Evolutionary conservation across 495 filamentous ascomycete genomes (phyloP).

Genomic region (Neurospora sp.): DNA sequence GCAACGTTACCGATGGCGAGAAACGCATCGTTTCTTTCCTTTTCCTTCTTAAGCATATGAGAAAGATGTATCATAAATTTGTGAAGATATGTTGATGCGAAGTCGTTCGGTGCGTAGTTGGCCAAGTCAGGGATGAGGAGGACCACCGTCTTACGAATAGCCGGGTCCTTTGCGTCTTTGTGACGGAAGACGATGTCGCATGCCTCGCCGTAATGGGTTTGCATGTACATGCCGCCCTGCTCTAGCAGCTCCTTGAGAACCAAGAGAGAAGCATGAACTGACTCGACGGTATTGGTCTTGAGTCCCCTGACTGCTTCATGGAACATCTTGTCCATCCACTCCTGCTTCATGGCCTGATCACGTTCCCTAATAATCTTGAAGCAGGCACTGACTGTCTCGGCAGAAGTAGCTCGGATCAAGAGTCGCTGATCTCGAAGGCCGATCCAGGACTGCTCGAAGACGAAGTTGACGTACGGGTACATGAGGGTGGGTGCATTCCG

Average conservation of each 20-base stretch:
- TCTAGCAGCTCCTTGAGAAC: conserved; percentile 83
- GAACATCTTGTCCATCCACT: conserved; percentile 80
- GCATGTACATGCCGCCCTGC: conserved; percentile 98
- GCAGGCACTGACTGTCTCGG: conserved; percentile 82
- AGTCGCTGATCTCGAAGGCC: conserved; percentile 80
- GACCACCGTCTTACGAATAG: conserved; percentile 81
- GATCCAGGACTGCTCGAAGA: conserved; percentile 93
- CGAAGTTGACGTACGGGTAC: conserved; percentile 79
- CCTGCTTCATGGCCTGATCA: conserved; percentile 72
- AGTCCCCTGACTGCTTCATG: conserved; percentile 73
- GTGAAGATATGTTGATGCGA: conserved; percentile 72
- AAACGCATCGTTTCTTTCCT: conserved; percentile 86
- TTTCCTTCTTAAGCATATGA: conserved; percentile 88
- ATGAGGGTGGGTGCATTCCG: conserved; percentile 86
- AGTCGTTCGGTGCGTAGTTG: conserved; percentile 80
- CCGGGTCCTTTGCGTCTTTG: conserved; percentile 81
- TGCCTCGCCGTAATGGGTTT: conserved; percentile 72
- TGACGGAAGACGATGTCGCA: conserved; percentile 85
- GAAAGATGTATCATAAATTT: conserved; percentile 96
- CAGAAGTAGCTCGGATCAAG: conserved; percentile 82
- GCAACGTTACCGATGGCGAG: conserved; percentile 92
- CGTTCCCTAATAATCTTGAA: conserved; percentile 88
- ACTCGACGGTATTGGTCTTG: conserved; percentile 67
- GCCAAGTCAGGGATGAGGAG: conserved; percentile 86
- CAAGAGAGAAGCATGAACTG: conserved; percentile 82